Percentiles rank a stretch among this genome's conserved stretches.
phyloP scores from a whole-genome alignment of 306 rosid species.

The Vigna reflexopilosa region DNA sequence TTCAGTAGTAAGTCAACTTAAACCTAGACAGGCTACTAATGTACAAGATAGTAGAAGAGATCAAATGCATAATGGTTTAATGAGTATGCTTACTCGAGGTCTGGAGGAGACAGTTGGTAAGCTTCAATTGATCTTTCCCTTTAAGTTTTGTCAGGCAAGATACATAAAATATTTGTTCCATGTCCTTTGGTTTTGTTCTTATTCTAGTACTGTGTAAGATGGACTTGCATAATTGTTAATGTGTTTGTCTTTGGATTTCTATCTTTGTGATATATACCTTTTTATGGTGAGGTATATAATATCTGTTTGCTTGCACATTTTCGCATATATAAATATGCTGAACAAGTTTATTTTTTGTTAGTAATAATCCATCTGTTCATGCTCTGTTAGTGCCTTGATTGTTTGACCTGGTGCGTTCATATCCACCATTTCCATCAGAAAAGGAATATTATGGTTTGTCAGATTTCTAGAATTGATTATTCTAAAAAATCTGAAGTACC shows the following conservation, averaged over 20 bases:
- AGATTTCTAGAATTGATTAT: not conserved
- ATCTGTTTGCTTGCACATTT: slow-evolving; percentile 13
- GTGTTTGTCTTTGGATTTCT: not conserved
- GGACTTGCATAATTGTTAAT: not conserved
- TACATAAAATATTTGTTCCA: not conserved
- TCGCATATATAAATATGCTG: not conserved
- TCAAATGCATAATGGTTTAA: slow-evolving; percentile 49
- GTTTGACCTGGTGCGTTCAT: not conserved
- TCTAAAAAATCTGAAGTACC: not conserved
- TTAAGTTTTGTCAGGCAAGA: not conserved
- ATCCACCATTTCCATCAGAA: not conserved
- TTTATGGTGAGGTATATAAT: slow-evolving; percentile 9
- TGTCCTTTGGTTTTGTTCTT: slow-evolving; percentile 19
- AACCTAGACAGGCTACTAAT: slow-evolving; percentile 36
- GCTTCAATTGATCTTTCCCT: slow-evolving; percentile 40
- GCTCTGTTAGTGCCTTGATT: not conserved
- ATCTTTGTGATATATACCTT: not conserved
- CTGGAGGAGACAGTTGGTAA: slow-evolving; percentile 75
- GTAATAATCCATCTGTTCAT: not conserved
- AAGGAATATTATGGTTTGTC: not conserved
- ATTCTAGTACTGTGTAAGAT: slow-evolving; percentile 4
- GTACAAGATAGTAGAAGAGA: slow-evolving; percentile 47
- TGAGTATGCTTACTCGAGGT: slow-evolving; percentile 54
- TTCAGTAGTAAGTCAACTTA: slow-evolving; percentile 44
- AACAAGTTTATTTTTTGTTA: not conserved